Evolutionary conservation across 495 filamentous ascomycete genomes (phyloP).

Genomic region (Neurospora pannonica): DNA sequence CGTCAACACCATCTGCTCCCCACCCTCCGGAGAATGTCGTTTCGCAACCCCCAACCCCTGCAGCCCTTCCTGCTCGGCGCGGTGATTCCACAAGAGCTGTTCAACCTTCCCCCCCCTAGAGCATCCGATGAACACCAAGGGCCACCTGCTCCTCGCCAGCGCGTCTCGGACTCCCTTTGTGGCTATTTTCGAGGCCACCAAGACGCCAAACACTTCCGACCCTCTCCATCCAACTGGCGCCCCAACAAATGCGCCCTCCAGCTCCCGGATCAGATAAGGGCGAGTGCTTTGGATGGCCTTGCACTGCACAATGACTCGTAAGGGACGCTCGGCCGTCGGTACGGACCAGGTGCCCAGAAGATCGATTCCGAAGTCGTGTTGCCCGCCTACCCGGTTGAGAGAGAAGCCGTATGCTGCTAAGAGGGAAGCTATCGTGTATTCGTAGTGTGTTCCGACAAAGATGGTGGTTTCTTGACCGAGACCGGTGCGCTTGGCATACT

Average conservation of each 20-base stretch:
- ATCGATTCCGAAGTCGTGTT: constrained; percentile 73
- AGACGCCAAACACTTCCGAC: constrained; percentile 48
- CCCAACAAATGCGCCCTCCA: constrained; percentile 69
- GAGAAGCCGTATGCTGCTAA: constrained; percentile 55
- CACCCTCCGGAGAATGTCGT: constrained; percentile 30
- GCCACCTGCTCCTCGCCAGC: constrained; percentile 53
- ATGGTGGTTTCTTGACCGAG: constrained; percentile 41
- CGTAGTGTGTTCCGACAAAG: constrained; percentile 57
- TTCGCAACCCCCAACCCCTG: constrained; percentile 52
- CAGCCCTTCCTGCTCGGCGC: constrained; percentile 53
- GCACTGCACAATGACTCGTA: constrained; percentile 72
- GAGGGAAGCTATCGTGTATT: constrained; percentile 60
- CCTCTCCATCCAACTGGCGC: constrained; percentile 61
- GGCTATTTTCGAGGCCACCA: constrained; percentile 42
- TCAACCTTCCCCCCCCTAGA: constrained; percentile 38
- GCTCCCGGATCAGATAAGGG: constrained; percentile 66
- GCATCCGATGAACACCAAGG: constrained; percentile 51
- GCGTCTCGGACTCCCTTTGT: constrained; percentile 54
- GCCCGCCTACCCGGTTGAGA: constrained; percentile 64
- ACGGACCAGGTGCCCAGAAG: constrained; percentile 72
- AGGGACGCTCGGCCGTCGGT: constrained; percentile 21
- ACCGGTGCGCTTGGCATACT: constrained; percentile 52
- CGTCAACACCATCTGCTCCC: constrained; percentile 36
- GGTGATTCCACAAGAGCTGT: constrained; percentile 64
- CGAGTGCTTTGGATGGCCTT: constrained; percentile 54